These are phyloP conservation scores for Geranium brycei DNA, from an alignment of 345 rosid genomes.

Conservation along the genomic window DNA sequence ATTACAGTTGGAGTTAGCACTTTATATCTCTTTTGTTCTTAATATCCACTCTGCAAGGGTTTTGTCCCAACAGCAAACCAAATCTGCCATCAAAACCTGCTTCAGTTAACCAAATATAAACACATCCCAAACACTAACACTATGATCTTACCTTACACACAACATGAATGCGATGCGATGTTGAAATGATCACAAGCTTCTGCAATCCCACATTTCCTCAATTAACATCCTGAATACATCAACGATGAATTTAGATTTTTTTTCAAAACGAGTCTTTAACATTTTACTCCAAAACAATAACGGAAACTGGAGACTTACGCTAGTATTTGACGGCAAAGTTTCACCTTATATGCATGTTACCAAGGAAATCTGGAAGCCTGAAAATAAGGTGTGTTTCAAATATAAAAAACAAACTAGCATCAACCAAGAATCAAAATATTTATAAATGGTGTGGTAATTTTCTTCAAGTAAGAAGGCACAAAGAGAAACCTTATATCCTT, in stretches of 20 bases:
- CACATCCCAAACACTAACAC: neutral
- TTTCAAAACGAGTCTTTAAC: neutral
- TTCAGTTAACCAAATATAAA: no score
- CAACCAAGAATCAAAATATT: neutral
- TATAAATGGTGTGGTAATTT: neutral
- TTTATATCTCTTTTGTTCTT: no score
- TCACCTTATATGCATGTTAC: conserved; percentile 31
- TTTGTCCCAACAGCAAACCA: neutral
- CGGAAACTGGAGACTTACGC: neutral
- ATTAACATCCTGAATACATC: neutral
- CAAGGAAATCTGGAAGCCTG: conserved; percentile 67
- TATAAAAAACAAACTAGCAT: neutral
- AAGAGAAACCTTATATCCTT: conserved; percentile 35
- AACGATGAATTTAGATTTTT: neutral
- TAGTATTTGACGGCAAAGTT: conserved; percentile 2
- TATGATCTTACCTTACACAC: neutral
- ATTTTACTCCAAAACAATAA: neutral
- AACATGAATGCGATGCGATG: neutral
- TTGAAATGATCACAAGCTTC: neutral
- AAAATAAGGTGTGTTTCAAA: conserved; percentile 6
- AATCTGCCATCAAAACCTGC: neutral
- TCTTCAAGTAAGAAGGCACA: neutral
- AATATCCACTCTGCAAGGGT: no score
- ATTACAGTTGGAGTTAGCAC: no score
- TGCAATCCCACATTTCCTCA: neutral